These are phyloP conservation scores for Pseudotsuga menziesii DNA, from an alignment of 75 land plant genomes.

Conservation along the genomic window DNA sequence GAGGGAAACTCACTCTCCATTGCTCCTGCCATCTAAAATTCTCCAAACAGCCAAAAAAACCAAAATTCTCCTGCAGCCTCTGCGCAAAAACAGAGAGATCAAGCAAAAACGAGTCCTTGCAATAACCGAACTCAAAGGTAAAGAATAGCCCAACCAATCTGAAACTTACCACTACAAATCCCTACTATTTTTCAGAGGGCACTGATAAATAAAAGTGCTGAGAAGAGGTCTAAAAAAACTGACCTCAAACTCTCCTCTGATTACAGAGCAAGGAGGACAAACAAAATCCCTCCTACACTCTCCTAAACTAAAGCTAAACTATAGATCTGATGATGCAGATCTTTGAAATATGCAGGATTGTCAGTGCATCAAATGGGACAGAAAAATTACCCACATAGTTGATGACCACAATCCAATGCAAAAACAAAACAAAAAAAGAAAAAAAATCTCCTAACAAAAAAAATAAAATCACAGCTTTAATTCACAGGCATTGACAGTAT, in stretches of 20 bases:
- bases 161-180: background rate
- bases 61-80: background rate
- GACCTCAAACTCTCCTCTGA: background rate
- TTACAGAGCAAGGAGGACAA: background rate
- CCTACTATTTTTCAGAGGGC: background rate
- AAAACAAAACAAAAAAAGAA: background rate
- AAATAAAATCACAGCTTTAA: background rate
- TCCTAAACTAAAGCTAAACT: background rate
- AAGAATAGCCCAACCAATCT: background rate
- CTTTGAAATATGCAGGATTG: background rate
- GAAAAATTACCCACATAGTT: background rate
- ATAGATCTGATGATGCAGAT: background rate
- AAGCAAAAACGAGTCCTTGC: background rate
- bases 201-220: no score
- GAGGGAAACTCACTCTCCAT: constrained; percentile 5
- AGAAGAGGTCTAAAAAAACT: constrained; percentile 1
- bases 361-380: constrained; percentile 8
- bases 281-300: constrained; percentile 1
- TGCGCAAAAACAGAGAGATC: background rate
- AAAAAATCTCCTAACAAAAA: background rate
- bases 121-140: no score
- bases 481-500: no score
- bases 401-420: constrained; percentile 3
- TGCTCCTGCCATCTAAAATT: constrained; percentile 8
- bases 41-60: background rate